These are phyloP conservation scores for Rhizodiscina lignyota DNA, from an alignment of 495 filamentous ascomycete genomes.

Conservation along the genomic window DNA sequence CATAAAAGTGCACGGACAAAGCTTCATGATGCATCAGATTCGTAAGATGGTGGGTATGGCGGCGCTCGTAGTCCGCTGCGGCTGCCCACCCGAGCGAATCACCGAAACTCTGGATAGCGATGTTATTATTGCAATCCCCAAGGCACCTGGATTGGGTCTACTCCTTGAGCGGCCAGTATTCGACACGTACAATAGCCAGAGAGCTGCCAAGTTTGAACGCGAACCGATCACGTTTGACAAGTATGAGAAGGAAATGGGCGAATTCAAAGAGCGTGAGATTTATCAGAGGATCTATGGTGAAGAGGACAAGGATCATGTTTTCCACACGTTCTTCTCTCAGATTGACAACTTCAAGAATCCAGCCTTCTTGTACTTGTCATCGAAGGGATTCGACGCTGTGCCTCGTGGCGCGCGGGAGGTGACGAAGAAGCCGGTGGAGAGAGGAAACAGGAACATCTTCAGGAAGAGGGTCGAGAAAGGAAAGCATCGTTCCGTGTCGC, in stretches of 20 bases:
- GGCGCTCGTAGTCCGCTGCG: conserved; percentile 65
- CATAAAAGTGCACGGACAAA: conserved; percentile 89
- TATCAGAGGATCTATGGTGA: conserved; percentile 81
- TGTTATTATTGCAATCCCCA: conserved; percentile 68
- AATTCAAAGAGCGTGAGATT: conserved; percentile 87
- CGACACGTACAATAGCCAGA: conserved; percentile 56
- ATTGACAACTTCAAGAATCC: conserved; percentile 58
- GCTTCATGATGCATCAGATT: conserved; percentile 99
- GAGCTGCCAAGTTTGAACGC: conserved; percentile 33
- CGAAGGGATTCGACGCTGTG: conserved; percentile 4
- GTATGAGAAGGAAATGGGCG: conserved; percentile 58
- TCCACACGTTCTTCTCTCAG: conserved; percentile 69
- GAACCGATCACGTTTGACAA: conserved; percentile 61
- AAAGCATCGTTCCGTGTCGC: too few relatives aligned
- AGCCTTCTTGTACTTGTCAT: conserved; percentile 61
- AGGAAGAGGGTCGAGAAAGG: too few relatives aligned
- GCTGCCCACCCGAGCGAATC: conserved; percentile 48
- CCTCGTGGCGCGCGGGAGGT: too few relatives aligned
- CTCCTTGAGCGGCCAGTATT: conserved; percentile 85
- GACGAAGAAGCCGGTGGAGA: too few relatives aligned
- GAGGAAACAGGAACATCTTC: too few relatives aligned
- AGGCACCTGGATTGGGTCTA: conserved; percentile 77
- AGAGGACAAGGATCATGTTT: conserved; percentile 54
- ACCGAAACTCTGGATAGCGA: conserved; percentile 39
- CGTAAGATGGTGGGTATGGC: conserved; percentile 97